These are phyloP conservation scores for Yamadazyma insecticola DNA, from an alignment of 805 yeast genomes.

Conservation along the genomic window DNA sequence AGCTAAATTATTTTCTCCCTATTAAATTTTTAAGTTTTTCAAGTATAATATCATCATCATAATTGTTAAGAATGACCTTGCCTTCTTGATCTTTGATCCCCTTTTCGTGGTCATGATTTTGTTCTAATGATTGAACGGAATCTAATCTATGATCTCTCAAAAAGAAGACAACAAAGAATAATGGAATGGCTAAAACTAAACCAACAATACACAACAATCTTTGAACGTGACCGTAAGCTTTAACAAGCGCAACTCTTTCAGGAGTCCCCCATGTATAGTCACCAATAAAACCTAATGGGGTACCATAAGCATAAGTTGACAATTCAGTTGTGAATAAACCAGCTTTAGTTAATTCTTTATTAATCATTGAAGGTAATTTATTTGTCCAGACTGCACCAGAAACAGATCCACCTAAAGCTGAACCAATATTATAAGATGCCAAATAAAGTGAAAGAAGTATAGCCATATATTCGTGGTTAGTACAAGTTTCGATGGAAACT, in stretches of 20 bases:
- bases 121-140: constrained; percentile 24
- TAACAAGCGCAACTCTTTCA: constrained; percentile 52
- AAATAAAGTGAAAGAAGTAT: constrained; percentile 53
- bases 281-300: constrained; percentile 48
- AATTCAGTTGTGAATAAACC: constrained; percentile 23
- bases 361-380: constrained; percentile 42
- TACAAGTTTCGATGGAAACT: constrained; percentile 54
- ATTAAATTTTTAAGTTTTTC: constrained; percentile 11
- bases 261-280: constrained; percentile 59
- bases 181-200: constrained; percentile 48
- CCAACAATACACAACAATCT: constrained; percentile 54
- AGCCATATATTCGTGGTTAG: constrained; percentile 63
- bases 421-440: constrained; percentile 57
- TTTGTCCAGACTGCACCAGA: constrained; percentile 74
- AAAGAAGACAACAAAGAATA: constrained; percentile 43
- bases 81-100: constrained; percentile 16
- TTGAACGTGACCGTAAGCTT: constrained; percentile 58
- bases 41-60: constrained; percentile 19
- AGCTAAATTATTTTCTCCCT: constrained; percentile 3
- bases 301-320: constrained; percentile 24
- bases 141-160: constrained; percentile 50
- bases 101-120: constrained; percentile 12
- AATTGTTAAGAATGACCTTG: constrained; percentile 18
- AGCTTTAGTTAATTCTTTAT: constrained; percentile 20
- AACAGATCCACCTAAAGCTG: constrained; percentile 58